Percentiles rank a stretch among this genome's conserved stretches.
Evolutionary conservation across 1,139 yeast genomes (phyloP).

Genomic region (Sporopachydermia cereana): DNA sequence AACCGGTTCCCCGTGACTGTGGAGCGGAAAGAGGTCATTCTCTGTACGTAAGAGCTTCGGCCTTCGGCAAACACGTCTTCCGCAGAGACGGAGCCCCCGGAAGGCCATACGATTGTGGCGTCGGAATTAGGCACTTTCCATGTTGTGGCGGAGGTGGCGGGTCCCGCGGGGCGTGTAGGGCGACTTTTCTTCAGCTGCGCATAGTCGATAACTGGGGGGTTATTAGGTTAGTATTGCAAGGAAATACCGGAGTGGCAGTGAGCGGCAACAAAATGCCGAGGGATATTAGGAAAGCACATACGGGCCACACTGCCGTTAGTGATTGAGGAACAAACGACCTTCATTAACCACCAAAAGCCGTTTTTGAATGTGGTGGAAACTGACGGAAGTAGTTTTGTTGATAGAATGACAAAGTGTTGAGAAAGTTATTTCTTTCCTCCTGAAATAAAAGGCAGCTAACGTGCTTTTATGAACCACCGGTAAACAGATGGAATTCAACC

Average conservation of each 20-base stretch:
- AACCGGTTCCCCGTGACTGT: conserved; percentile 15
- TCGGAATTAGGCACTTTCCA: not conserved
- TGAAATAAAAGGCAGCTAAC: too few relatives aligned
- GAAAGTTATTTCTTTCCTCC: too few relatives aligned
- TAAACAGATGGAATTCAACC: too few relatives aligned
- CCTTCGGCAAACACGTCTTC: conserved; percentile 18
- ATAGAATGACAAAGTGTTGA: too few relatives aligned
- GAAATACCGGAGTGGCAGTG: too few relatives aligned
- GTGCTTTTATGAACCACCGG: too few relatives aligned
- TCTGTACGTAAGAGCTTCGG: conserved; percentile 19
- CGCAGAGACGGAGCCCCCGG: not conserved
- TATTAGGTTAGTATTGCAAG: not conserved
- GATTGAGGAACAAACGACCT: conserved; percentile 1
- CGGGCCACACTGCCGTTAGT: conserved; percentile 4
- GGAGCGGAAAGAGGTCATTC: conserved; percentile 15
- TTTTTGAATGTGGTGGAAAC: too few relatives aligned
- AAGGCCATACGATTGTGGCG: not conserved
- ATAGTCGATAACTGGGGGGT: not conserved
- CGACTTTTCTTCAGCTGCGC: not conserved
- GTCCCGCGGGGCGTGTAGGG: not conserved
- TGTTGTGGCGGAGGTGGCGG: not conserved
- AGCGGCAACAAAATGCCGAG: too few relatives aligned
- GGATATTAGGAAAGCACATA: too few relatives aligned
- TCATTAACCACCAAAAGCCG: too few relatives aligned
- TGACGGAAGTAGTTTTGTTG: too few relatives aligned